Evolutionary conservation across 1,284 basidiomycete species (phyloP).

Genomic region (Phaffia rhodozyma): DNA sequence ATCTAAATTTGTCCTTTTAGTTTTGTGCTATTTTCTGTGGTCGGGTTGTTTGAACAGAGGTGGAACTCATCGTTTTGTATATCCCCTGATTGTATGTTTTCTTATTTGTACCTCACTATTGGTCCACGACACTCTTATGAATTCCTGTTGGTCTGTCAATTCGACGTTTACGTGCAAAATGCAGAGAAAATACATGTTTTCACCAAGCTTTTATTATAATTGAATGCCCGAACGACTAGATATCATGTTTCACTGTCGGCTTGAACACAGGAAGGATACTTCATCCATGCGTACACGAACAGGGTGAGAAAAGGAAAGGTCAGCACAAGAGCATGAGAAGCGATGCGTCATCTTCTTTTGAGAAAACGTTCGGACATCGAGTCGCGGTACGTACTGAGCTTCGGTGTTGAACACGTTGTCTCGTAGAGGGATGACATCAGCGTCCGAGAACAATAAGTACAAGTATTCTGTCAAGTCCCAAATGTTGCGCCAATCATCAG

Average conservation of each 20-base stretch:
- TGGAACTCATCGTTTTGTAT: no score
- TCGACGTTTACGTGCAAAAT: no score
- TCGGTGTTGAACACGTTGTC: constrained; percentile 93
- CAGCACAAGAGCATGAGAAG: background rate
- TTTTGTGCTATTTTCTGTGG: no score
- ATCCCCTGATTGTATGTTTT: no score
- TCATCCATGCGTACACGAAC: constrained; percentile 25
- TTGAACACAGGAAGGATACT: constrained; percentile 34
- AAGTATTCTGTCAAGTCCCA: constrained; percentile 52
- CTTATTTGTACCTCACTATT: no score
- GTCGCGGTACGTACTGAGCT: constrained; percentile 37
- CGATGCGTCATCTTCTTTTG: constrained; percentile 1
- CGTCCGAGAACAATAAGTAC: constrained; percentile 74
- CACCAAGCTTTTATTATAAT: no score
- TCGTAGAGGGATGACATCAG: constrained; percentile 55
- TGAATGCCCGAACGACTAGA: no score
- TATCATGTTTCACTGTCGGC: constrained; percentile 23
- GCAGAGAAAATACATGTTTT: no score
- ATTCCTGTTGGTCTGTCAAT: no score
- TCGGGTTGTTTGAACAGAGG: no score
- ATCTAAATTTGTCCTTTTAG: no score
- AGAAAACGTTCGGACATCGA: background rate
- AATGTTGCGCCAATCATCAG: background rate
- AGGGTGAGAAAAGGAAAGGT: background rate
- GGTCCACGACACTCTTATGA: no score